phyloP scores from a whole-genome alignment of 768 basidiomycete species.

The Boletus pseudopeckii region DNA sequence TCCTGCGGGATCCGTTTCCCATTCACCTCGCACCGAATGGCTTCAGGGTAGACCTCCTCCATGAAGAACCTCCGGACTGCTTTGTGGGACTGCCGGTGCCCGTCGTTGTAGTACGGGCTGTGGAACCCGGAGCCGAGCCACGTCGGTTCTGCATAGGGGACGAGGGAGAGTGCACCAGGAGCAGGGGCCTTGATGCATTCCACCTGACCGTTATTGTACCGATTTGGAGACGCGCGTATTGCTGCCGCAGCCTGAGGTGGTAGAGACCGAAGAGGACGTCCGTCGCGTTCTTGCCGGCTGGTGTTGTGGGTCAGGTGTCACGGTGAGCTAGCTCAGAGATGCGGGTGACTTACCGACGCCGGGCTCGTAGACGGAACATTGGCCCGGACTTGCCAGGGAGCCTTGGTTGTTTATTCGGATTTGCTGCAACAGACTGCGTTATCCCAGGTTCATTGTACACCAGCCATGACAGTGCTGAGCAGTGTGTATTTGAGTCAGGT shows the following conservation, averaged over 20 bases:
- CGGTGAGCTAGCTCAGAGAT: not conserved
- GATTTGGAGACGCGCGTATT: slow-evolving; percentile 60
- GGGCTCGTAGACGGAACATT: slow-evolving; percentile 62
- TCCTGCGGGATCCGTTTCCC: slow-evolving; percentile 84
- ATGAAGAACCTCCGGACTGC: slow-evolving; percentile 74
- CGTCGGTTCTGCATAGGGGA: slow-evolving; percentile 83
- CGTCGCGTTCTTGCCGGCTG: slow-evolving; percentile 73
- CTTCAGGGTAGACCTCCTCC: slow-evolving; percentile 73
- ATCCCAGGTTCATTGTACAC: too few species aligned
- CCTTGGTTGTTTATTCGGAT: too few species aligned
- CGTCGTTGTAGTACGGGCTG: too few species aligned
- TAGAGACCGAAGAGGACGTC: slow-evolving; percentile 78
- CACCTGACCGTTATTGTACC: slow-evolving; percentile 36
- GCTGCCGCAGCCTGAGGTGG: too few species aligned
- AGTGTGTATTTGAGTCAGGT: too few species aligned
- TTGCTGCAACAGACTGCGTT: too few species aligned
- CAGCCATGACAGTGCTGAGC: too few species aligned
- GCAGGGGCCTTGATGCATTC: slow-evolving; percentile 25
- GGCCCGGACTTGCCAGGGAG: slow-evolving; percentile 34
- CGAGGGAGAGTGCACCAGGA: slow-evolving; percentile 60
- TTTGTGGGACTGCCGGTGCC: slow-evolving; percentile 64
- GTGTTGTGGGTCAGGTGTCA: not conserved
- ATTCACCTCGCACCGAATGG: slow-evolving; percentile 73
- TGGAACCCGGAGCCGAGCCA: slow-evolving; percentile 70
- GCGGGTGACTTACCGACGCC: slow-evolving; percentile 53